Evolutionary conservation across 768 basidiomycete species (phyloP), one percentile per base, ranked within the genome.

Genomic region (Macrolepiota dolichaula): DNA sequence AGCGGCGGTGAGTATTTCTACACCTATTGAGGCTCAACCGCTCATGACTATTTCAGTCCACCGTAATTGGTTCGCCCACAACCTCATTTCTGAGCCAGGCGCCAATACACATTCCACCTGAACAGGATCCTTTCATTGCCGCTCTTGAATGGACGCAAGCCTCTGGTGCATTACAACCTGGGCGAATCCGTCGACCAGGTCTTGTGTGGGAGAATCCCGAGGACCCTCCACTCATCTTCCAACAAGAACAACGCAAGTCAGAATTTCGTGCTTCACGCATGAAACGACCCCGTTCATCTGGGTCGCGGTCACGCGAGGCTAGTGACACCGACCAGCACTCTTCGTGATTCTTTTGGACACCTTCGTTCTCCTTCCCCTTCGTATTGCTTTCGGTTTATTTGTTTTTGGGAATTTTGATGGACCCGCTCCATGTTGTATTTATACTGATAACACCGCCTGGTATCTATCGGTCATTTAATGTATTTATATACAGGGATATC

Each of bases 21-120:
- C 19, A 57, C 56, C 11, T 27, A 57, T 59, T 32, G 42, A 42
- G 40, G 47, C 24, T 62, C 46, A 47, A 51, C 57, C 51, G 40
- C 55, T 69, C n/a, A 67, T 47, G 40, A 44, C 35, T 66, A 88
- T 87, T 73, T 85, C 15, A 92, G 85, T 66, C 59, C 17, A 91
- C 91, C 27, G 83, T 89, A 47, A 71, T 92, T 27, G 89, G 88
- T 15, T 89, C 88, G 2, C 91, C 91, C 4, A 88, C 85, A 12
- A 82, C 84, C 17, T 92, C 91, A 1, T 80, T 85, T 67, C 76
- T 85, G 63, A 86, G 89, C 67, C 84, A 81, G 37, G 69, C 71
- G 37, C 75, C 76, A 2, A 70, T 80, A 50, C 80, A 81, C 25
- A 80, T 83, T 11, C 89, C 88, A 3, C 85, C 81, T 13, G 65